A percentile compares a stretch with the other conserved stretches of the same genome.
Evolutionary conservation across 1,284 basidiomycete genomes (phyloP).

Genomic region (Psilocybe mexicana): DNA sequence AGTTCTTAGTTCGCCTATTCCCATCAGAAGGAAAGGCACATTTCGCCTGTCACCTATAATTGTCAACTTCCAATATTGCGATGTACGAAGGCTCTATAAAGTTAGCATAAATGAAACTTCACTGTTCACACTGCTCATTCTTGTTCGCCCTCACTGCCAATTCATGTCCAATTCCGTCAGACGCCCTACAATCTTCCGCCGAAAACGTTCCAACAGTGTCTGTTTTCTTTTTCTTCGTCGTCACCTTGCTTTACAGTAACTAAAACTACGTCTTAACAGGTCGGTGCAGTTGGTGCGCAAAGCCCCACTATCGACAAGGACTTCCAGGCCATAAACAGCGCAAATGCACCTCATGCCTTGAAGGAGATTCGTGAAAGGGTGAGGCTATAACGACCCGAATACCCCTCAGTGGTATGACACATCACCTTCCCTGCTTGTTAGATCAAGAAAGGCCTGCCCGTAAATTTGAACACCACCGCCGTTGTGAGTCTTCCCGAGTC

Average conservation of each 20-base stretch:
- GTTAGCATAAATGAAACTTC: constrained; percentile 7
- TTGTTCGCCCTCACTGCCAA: background rate
- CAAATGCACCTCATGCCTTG: constrained; percentile 35
- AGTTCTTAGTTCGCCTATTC: background rate
- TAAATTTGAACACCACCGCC: constrained; percentile 39
- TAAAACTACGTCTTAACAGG: constrained; percentile 1
- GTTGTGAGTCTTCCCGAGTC: constrained; percentile 34
- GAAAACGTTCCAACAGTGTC: constrained; percentile 7
- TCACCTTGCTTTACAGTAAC: background rate
- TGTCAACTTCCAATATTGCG: background rate
- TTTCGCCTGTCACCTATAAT: constrained; percentile 18
- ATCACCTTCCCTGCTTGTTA: constrained; percentile 23
- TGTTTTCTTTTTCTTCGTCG: background rate
- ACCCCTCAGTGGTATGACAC: background rate
- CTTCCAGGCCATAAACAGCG: constrained; percentile 18
- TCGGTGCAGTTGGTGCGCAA: constrained; percentile 5
- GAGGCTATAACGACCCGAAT: background rate
- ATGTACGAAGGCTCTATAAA: background rate
- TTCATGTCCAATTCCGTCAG: constrained; percentile 4
- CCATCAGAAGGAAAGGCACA: constrained; percentile 13
- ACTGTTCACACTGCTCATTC: background rate
- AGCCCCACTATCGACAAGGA: constrained; percentile 16
- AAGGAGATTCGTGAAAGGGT: constrained; percentile 49
- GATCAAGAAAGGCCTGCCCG: constrained; percentile 45
- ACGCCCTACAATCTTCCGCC: constrained; percentile 10